Evolutionary conservation across 495 filamentous ascomycete species (phyloP), one percentile per base, ranked within the genome.

Genomic region (Penicillium angulare): DNA sequence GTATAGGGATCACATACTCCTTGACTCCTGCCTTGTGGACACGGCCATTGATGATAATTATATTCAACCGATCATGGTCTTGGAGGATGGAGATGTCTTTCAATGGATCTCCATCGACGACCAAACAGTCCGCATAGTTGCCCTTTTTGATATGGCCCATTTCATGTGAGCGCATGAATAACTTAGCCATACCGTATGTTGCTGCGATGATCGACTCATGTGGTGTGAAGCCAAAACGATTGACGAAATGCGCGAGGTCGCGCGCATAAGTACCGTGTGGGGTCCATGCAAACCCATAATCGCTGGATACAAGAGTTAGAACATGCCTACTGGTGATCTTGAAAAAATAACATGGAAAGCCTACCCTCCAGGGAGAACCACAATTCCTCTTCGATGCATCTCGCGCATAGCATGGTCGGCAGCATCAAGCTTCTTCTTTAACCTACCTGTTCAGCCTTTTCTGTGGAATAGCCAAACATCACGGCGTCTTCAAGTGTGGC

Each of bases 201-300:
- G 78, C 75, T 2, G 77, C 65, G 26, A 80, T 64, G 16, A 80
- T 65, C 4, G 69, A 56, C 47, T 79, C 78, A 47, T 68, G 69
- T 0, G 76, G 70, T n/a, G 75, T 79, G 58, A 76, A 78, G n/a
- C 65, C 72, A 21, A 80, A 63, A 0, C 75, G 61, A 32, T 78
- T 73, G 17, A 77, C 72, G 43, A 79, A 79, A 45, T 79, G 76
- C 17, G 65, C 68, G 16, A 79, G 65, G 47, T 79, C 76, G 2
- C 68, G 63, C 0, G 76, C 74, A 47, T 78, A 80, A 1, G 74
- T 79, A 2, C 77, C 77, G 29, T 79, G 74, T 2, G 74, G 76
- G 17, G 72, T 73, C 77, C 77, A 79, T 1, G 73, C 72, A 51
- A 80, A 80, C 17, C 77, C 76, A 34, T 79, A 80, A 50, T 80